A percentile compares a stretch with the other conserved stretches of the same genome.
Conservation (phyloP, 2,329 filamentous ascomycete species). For the Talaromyces sp. region DNA sequence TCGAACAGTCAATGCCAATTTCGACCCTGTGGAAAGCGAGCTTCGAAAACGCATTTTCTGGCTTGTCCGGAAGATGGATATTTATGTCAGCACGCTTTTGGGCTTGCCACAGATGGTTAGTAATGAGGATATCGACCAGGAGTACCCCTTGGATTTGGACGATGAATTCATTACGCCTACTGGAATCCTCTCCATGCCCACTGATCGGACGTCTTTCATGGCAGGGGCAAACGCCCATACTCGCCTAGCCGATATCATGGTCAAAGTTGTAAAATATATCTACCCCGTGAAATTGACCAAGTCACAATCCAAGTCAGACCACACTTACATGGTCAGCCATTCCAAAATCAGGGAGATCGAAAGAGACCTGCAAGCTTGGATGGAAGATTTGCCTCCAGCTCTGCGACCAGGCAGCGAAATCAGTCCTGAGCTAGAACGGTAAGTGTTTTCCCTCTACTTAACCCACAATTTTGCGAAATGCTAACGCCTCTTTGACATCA, state of each 20-base stretch:
- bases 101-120: conserved; percentile 49
- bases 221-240: conserved; percentile 60
- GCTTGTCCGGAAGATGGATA: conserved; percentile 50
- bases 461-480: neutral
- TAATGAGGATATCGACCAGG: conserved; percentile 51
- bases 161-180: conserved; percentile 47
- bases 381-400: conserved; percentile 65
- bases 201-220: conserved; percentile 55
- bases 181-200: conserved; percentile 53
- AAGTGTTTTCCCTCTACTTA: conserved; percentile 33
- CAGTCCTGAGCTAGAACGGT: conserved; percentile 71
- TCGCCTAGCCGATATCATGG: conserved; percentile 54
- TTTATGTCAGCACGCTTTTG: conserved; percentile 49
- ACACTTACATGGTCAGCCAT: conserved; percentile 61
- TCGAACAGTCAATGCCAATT: conserved; percentile 64
- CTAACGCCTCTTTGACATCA: neutral
- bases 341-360: conserved; percentile 63
- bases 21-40: conserved; percentile 70
- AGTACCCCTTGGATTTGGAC: conserved; percentile 44
- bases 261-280: conserved; percentile 61
- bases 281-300: conserved; percentile 57
- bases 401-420: conserved; percentile 78
- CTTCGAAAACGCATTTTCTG: conserved; percentile 64
- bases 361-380: conserved; percentile 60
- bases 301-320: conserved; percentile 45